Base-by-base conservation (phyloP, 2,329 filamentous ascomycete genomes). In the Paradendryphiella salina region DNA sequence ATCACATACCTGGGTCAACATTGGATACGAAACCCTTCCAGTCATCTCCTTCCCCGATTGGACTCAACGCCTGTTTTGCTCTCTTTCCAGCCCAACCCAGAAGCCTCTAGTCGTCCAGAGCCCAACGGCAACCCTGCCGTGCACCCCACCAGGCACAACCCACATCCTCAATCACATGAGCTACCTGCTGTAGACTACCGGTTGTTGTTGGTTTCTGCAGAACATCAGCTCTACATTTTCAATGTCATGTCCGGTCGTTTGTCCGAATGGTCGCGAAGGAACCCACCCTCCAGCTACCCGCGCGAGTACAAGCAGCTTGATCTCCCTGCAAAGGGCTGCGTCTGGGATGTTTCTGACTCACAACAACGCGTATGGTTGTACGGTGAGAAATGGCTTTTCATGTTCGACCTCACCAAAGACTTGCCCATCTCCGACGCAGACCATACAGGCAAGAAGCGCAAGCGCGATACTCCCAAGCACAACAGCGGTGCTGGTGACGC, bases 201-300 rank as follows among this genome's bases (percentile, higher is more conserved):
- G 14, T 73, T 88, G 6, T 75, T 87, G 50, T 73, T 84, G n/a
- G 71, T 88, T 34, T 87, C 85, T 15, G 80, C 83, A 11, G 79
- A 82, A 43, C 83, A 86, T 51, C 79, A 91, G 51, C 76, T 97
- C 34, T 82, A 89, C 57, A 84, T 94, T 46, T 89, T 97, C 72
- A 84, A 96, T 62, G 83, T 90, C 31, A 78, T 87, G n/a, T 80
- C 83, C 39, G 92, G 92, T 36, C 83, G 83, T 14, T 77, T 97
- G 9, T 90, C 87, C 4, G 82, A 89, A 29, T 99, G 94, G 94
- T 90, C 90, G 7, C 83, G 89, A 58, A 82, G 88, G 31, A 96
- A 97, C 70, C 86, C 87, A 4, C 83, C 86, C n/a, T 81, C 82
- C 13, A 82, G 81, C 50, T 83, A 96, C 15, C 94, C 91, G 0